Conservation (phyloP, 2,329 filamentous ascomycete species). For the Proliferodiscus dingleyae region DNA sequence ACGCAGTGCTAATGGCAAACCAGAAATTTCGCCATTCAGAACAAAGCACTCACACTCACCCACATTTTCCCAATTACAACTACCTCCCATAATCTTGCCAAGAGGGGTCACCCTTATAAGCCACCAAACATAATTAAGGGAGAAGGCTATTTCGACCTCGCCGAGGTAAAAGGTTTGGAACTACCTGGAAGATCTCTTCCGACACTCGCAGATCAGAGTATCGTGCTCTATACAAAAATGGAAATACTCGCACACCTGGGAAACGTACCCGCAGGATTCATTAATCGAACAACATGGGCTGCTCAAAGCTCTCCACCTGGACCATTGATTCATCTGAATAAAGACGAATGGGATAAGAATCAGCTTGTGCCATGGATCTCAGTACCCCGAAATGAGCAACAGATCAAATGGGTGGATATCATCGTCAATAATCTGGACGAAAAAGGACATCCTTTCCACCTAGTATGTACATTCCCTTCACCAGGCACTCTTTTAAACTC, state of each 20-base stretch:
- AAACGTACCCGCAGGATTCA: constrained; percentile 8
- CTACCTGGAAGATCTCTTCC: background rate
- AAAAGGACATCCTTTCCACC: constrained; percentile 46
- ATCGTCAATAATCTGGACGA: constrained; percentile 46
- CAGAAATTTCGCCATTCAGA: constrained; percentile 4
- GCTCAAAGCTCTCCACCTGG: background rate
- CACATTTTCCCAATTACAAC: constrained; percentile 2
- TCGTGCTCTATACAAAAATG: constrained; percentile 10
- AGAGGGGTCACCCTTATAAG: too few relatives aligned
- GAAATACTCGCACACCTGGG: constrained; percentile 9
- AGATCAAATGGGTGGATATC: constrained; percentile 39
- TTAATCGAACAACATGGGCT: constrained; percentile 5
- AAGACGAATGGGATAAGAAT: background rate
- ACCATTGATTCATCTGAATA: background rate
- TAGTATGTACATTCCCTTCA: too few relatives aligned
- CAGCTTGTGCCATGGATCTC: constrained; percentile 1
- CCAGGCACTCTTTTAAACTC: too few relatives aligned
- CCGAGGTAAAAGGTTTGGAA: background rate
- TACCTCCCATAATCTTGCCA: too few relatives aligned
- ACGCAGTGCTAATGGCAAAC: background rate
- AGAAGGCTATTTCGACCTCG: background rate
- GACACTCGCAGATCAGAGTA: background rate
- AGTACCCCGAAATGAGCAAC: too few relatives aligned
- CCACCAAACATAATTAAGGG: background rate
- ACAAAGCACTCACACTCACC: constrained; percentile 3